Evolutionary conservation across 2,329 filamentous ascomycete genomes (phyloP).

Genomic region (Elsinoe australis): DNA sequence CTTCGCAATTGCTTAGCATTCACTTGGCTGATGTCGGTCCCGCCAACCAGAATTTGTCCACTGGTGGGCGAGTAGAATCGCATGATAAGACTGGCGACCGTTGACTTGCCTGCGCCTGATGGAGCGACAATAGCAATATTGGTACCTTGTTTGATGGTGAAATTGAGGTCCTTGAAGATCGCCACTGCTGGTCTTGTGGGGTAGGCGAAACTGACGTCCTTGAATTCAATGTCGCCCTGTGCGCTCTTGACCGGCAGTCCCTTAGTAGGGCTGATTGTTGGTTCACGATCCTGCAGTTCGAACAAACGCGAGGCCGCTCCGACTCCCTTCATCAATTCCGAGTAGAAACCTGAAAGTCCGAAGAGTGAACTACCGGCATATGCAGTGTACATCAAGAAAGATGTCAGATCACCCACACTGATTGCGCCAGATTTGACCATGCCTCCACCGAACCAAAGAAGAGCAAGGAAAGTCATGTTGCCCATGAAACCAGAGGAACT

Average conservation of each 20-base stretch:
- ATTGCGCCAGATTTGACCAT: conserved; percentile 83
- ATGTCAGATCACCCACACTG: conserved; percentile 84
- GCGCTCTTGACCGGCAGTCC: conserved; percentile 74
- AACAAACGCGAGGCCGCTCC: conserved; percentile 94
- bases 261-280: conserved; percentile 78
- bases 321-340: conserved; percentile 97
- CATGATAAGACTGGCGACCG: conserved; percentile 81
- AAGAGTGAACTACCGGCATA: conserved; percentile 82
- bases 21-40: conserved; percentile 72
- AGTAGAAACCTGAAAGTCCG: conserved; percentile 91
- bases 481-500: conserved; percentile 78
- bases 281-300: conserved; percentile 84
- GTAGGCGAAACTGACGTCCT: conserved; percentile 80
- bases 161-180: conserved; percentile 84
- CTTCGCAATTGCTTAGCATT: conserved; percentile 89
- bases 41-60: conserved; percentile 75
- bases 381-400: conserved; percentile 97
- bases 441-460: conserved; percentile 82
- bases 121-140: conserved; percentile 96
- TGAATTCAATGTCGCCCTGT: conserved; percentile 80
- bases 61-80: conserved; percentile 80
- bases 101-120: conserved; percentile 92
- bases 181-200: conserved; percentile 84
- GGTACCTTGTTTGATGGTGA: conserved; percentile 83
- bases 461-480: conserved; percentile 88